Conservation (phyloP, 202 grass and related monocot genomes). For the Carex arenaria region DNA sequence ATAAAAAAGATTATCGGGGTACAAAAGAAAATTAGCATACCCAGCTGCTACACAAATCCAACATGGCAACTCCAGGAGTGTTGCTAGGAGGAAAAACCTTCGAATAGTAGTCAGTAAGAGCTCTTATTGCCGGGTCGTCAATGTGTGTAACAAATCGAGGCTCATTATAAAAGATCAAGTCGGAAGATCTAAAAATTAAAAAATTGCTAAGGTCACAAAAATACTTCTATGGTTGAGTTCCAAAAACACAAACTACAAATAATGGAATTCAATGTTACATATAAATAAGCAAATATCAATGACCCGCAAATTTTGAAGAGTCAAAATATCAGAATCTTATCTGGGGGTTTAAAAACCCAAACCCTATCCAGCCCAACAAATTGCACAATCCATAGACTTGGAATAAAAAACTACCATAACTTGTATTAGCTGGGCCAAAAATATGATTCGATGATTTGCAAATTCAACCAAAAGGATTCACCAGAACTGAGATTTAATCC, state of each 20-base stretch:
- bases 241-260: background rate
- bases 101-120: conserved; percentile 78
- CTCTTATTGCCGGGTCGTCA: conserved; percentile 72
- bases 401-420: background rate
- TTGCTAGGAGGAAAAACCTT: conserved; percentile 82
- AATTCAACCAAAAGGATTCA: background rate
- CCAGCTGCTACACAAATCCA: conserved; percentile 99
- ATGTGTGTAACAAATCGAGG: conserved; percentile 97
- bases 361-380: background rate
- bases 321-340: background rate
- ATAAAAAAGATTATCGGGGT: background rate
- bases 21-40: conserved; percentile 36
- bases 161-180: conserved; percentile 66
- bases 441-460: background rate
- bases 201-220: conserved; percentile 3
- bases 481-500: background rate
- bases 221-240: background rate
- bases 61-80: conserved; percentile 49
- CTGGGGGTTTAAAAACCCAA: background rate
- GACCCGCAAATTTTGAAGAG: background rate
- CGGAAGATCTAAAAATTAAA: conserved; percentile 51
- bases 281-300: background rate
- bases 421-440: background rate
- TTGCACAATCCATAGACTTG: background rate
- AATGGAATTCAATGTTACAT: background rate